These are phyloP conservation scores for Microstegium vimineum DNA, from an alignment of 176 grass and related monocot genomes.

Conservation along the genomic window DNA sequence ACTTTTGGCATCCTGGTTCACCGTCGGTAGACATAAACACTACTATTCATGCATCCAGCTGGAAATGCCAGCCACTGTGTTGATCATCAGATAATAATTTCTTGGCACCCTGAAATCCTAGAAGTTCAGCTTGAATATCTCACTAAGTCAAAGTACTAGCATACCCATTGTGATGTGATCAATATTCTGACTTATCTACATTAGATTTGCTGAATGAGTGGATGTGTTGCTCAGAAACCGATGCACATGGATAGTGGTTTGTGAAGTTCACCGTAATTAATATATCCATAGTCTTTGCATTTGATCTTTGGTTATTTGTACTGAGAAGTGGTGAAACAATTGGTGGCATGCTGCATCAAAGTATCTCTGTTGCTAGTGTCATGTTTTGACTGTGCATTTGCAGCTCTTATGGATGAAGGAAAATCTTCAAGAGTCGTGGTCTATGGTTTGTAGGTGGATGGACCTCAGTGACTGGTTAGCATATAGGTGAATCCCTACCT, in stretches of 20 bases:
- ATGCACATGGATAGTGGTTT: background rate
- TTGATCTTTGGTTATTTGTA: background rate
- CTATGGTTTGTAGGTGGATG: conserved; percentile 93
- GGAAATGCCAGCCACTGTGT: background rate
- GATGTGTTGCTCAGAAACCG: background rate
- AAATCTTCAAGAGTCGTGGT: conserved; percentile 92
- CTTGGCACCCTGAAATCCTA: background rate
- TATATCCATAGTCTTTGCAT: background rate
- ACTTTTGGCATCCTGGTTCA: background rate
- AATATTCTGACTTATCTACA: background rate
- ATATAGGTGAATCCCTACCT: conserved; percentile 56
- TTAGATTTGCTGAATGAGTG: background rate
- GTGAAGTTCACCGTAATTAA: background rate
- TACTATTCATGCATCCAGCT: background rate
- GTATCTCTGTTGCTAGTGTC: background rate
- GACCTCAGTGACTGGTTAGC: conserved; percentile 98
- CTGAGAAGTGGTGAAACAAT: background rate
- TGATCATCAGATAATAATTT: background rate
- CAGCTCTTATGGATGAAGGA: conserved; percentile 98
- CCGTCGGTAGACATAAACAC: background rate
- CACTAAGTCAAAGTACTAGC: background rate
- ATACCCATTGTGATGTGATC: background rate
- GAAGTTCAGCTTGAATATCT: background rate
- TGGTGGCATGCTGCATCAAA: background rate
- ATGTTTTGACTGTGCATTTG: conserved; percentile 17